Base-by-base conservation (phyloP, 441 rosid species). In the Oxalis stricta region DNA sequence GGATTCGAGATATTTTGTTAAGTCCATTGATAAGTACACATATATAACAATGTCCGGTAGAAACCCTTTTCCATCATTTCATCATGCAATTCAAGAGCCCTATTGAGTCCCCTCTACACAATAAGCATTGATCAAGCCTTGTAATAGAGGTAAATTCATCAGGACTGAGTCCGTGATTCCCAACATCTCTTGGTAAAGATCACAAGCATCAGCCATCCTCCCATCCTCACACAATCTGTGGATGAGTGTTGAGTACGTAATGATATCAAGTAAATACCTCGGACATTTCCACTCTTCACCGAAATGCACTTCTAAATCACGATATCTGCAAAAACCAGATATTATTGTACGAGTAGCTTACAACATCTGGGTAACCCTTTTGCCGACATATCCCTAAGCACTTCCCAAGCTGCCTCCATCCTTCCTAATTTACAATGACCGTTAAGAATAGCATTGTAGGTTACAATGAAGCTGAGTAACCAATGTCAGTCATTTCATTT, bases 1-100 rank as follows among this genome's bases (percentile, higher is more conserved):
- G 20, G 86, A n/a, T 78, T 42, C 84, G 79, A 58, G 89, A 71
- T 64, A 69, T 83, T 53, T 81, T 84, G 44, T 68, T 76, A 46
- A 89, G 86, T 47, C 97, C 95, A 52, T 75, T 76, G 1, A 89
- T 76, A 44, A 89, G 82, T 50, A 82, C 92, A 6, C 71, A 22
- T 75, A 82, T 33, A 86, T 89, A 55, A 82, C 84, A 30, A 68
- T 69, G 56, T 84, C 84, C 2, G 95, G 88, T 29, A 76, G 72
- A 43, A 79, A 63, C 81, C 88, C 47, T 69, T 80, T 49, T 63
- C 61, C 10, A 82, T 70, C 92, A 82, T 79, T 55, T 75, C 85
- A 34, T 79, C 58, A 39, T 84, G 95, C 62, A 82, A 70, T 29
- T 49, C 60, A 45, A 84, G 53, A 24, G 94, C 95, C 57, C 44